Base-by-base conservation (phyloP, 768 basidiomycete species). In the Mycena capillaripes region DNA sequence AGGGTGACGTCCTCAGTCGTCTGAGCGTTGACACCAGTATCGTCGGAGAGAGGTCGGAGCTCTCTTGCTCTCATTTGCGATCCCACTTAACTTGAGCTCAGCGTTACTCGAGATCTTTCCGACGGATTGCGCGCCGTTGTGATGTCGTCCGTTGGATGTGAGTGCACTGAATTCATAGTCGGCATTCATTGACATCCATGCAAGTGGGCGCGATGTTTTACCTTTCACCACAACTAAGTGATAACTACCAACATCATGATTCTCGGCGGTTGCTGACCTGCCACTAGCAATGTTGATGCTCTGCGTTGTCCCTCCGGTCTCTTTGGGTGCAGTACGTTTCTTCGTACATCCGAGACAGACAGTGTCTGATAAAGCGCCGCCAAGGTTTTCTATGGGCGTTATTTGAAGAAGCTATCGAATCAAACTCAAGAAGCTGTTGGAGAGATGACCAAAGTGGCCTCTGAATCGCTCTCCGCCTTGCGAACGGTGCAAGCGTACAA, bases 141-240 rank as follows among this genome's bases (percentile, higher is more conserved):
- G 38, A 97, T 97, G 87, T 95, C 96, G 36, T 91, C 93, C n/a
- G 97, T 96, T 75, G 97, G 97, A 62, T 86, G 96, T 97, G 81
- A 81, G 94, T 87, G 27, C 48, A 30, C n/a, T 40, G 11, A 36
- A 30, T 25, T 2, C 56, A 57, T 16, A 38, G 27, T 29, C 23
- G 34, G 29, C 50, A 27, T 66, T 16, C 30, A 7, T 58, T 66
- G 59, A 27, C 25, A 23, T 36, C 55, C 65, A 25, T 36, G 9
- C 9, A 76, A 94, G 96, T 98, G 73, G 95, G 94, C 55, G 95
- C 96, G 48, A 99, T 98, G 97, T 91, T 98, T 76, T 97, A 93
- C 81, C 89, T 97, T 65, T 97, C 94, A 0, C 94, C 95, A 0
- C 93, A 92, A 48, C 84, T 99, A 70, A 99, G 73, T 74, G 48